Base-by-base conservation (phyloP, 2,329 filamentous ascomycete species). In the Huntiella omanensis region DNA sequence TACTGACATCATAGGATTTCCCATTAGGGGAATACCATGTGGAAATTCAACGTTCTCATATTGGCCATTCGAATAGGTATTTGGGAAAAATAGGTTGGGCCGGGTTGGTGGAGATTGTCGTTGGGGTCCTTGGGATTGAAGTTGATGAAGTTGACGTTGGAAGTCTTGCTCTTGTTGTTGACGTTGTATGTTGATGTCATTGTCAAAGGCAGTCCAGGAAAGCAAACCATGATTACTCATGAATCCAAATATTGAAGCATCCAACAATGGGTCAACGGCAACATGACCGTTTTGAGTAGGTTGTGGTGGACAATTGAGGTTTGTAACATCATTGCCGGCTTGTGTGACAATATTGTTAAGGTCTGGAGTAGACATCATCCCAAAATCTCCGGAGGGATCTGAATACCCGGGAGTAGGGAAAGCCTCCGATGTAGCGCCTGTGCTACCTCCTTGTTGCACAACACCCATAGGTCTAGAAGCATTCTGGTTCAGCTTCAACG, bases 171-270 rank as follows among this genome's bases (percentile, higher is more conserved):
- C n/a, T 13, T 39, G 46, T 22, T 40, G 34, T 22, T 39, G 34
- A 10, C n/a, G 10, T 28, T 43, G 19, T 5, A 10, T 37, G 33
- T 38, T 42, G 39, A 33, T 47, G 33, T 11, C 28, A 10, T 37
- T 10, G 7, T 33, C 15, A 36, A 42, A 28, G 12, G 15, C 12
- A 12, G 42, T 12, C 33, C 42, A 45, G 7, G 36, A 33, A 8
- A 19, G 17, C 19, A 45, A 12, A n/a, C 19, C 36, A 15, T 19
- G 33, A 17, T 8, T 33, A 15, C 35, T n/a, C 19, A 45, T 45
- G 17, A 45, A 45, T 17, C 16, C 43, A 6, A 45, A 37, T n/a
- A 39, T 33, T 17, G 43, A 45, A 8, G 35, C 19, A 16, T 45
- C 43, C 22, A 45, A 32, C 12, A 12, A 6, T 4, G 43, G 35